Evolutionary conservation across 2,329 filamentous ascomycete genomes (phyloP), one percentile per base, ranked within the genome.

Genomic region (Myriangium duriaei): DNA sequence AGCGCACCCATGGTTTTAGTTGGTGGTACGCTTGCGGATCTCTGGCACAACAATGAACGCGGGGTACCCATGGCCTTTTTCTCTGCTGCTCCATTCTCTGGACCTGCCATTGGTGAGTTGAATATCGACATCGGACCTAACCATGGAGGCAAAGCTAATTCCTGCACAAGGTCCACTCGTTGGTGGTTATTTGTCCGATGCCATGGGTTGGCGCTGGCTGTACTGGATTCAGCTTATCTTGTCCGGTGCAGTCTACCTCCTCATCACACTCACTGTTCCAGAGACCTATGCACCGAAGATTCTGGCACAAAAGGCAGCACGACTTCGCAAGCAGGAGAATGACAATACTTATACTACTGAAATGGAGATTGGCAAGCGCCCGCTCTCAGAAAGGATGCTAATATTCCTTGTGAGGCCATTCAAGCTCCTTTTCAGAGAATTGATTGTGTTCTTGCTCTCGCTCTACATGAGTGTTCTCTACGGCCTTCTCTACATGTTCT

Each of bases 61-160:
- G 84, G 83, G 51, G 79, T 91, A 2, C 81, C 84, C 12, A 91
- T 92, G 83, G 83, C 83, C 3, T 80, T 81, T 11, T 92, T 91
- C 57, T 80, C 74, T 10, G 82, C 83, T 2, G 83, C 83, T 1
- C 84, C 84, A 0, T 91, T 91, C 53, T 69, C 88, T 31, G 84
- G 84, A 0, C 84, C 84, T 34, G 82, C 81, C 2, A 77, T 63
- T n/a, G n/a, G n/a, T n/a, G n/a, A n/a, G n/a, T n/a, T n/a, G n/a
- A n/a, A n/a, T n/a, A n/a, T n/a, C n/a, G n/a, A n/a, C n/a, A n/a
- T n/a, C n/a, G n/a, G n/a, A n/a, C n/a, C n/a, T n/a, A n/a, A n/a
- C n/a, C n/a, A n/a, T n/a, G n/a, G n/a, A n/a, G n/a, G n/a, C n/a
- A n/a, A n/a, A n/a, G n/a, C n/a, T n/a, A n/a, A n/a, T 55, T n/a